Percentiles rank a stretch among this genome's conserved stretches.
Conservation (phyloP, 164 flowering plant species). For the Malania oleifera region DNA sequence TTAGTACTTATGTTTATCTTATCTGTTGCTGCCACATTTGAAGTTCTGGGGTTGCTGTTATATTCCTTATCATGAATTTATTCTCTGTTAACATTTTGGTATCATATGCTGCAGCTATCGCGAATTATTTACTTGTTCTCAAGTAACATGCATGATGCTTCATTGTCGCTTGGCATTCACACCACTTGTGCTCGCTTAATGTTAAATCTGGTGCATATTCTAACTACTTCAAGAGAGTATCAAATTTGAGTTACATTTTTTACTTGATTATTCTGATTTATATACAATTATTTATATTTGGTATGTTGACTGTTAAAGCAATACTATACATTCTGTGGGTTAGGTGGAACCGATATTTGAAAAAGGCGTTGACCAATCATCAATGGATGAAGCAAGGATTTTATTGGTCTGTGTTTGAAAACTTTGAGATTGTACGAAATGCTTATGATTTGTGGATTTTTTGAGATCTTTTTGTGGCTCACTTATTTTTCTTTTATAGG, state of each 20-base stretch:
- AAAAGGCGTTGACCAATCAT: conserved; percentile 79
- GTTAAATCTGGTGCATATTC: conserved; percentile 79
- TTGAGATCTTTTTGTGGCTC: not conserved
- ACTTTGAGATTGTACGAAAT: not conserved
- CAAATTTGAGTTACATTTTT: not conserved
- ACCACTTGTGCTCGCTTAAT: conserved; percentile 98
- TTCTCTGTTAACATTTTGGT: conserved; percentile 4
- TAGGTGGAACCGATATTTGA: conserved; percentile 98
- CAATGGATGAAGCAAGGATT: conserved; percentile 90
- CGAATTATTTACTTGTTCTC: conserved; percentile 95
- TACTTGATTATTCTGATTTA: not conserved
- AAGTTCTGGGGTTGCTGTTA: not conserved
- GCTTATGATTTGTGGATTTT: conserved; percentile 1
- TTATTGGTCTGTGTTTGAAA: conserved; percentile 52
- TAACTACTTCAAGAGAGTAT: not conserved
- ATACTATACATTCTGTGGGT: conserved; percentile 4
- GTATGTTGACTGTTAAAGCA: too few relatives aligned
- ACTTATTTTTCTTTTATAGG: conserved; percentile 36
- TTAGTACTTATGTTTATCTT: too few relatives aligned
- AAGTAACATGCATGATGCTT: conserved; percentile 99
- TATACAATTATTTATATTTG: too few relatives aligned
- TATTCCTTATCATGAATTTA: not conserved
- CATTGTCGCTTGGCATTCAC: conserved; percentile 86
- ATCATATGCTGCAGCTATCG: conserved; percentile 65
- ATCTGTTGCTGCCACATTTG: not conserved